Base-by-base conservation (phyloP, 129 eudicot genomes). In the Tanacetum coccineum region DNA sequence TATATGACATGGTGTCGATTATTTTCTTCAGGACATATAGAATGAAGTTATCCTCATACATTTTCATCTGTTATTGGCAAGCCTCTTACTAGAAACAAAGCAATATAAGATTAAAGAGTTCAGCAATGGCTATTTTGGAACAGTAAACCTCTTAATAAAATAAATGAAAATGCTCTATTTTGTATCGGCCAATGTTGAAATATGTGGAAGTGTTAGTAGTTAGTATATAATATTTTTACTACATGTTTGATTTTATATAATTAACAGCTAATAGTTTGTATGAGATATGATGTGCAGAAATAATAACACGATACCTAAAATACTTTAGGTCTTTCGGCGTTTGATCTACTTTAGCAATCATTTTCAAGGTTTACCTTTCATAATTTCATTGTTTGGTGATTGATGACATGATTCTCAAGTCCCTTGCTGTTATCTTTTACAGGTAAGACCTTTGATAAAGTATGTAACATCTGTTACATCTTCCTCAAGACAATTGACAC, bases 381-480 rank as follows among this genome's bases (percentile, higher is more conserved):
- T 30, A 30, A 4, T 30, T 30, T 30, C 36, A 1, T 50, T 67
- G 25, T 1, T 17, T 17, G 28, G 44, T 67, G 71, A 48, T 28
- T 66, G 59, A 49, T 66, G 60, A 30, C n/a, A 30, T 2, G 45
- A 1, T 67, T 67, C 60, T 26, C 12, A 4, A 47, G 71, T 54
- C 28, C 32, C 18, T 18, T 51, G 48, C 21, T 50, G 48, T 51
- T 39, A 4, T 36, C 3, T 28, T 66, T 67, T 67, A 30, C 71
- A 17, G 49, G 28, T 67, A 54, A 67, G 49, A 67, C 30, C 49
- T 67, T 50, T 17, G 22, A 13, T 26, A 36, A 67, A 67, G 71
- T 30, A 50, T 67, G 71, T 9, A 49, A 67, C 26, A 30, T 67
- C 32, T 67, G 61, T 54, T 28, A 67, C 60, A 30, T 15, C 32